Base-by-base conservation (phyloP, 2,329 filamentous ascomycete species). In the Fusarium sp. region DNA sequence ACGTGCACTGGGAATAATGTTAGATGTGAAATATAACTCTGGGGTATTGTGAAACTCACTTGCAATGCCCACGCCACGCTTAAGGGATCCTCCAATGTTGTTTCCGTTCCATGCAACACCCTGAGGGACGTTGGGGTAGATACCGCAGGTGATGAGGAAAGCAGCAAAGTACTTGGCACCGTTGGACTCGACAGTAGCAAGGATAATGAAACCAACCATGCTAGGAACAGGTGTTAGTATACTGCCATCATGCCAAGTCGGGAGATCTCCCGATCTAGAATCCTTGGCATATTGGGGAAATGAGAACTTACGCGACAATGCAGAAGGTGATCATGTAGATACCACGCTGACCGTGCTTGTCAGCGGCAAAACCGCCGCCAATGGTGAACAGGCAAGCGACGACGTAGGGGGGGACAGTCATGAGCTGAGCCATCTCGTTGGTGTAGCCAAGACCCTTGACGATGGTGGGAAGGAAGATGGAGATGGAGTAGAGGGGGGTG, bases 41-140 rank as follows among this genome's bases (percentile, higher is more conserved):
- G 13, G 12, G n/a, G 31, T 13, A 7, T 34, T 11, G 12, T 34
- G 12, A 31, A 35, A 70, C 72, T 71, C 65, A 74, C 73, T 83
- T 28, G 82, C 83, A 47, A 85, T 84, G 13, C 83, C 83, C 9
- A 83, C 82, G 39, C 79, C 81, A 49, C 83, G 77, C 77, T 86
- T 86, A 54, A 83, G 73, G 32, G 80, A 81, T 6, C 82, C 83
- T 3, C 81, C 82, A 44, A 86, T 83, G 65, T 86, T 86, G 71
- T 83, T 84, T n/a, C 80, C 80, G 53, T 85, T 85, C 84, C 84
- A 87, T 26, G 84, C 82, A 51, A 86, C 78, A 38, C 81, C 81
- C 29, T 84, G 78, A 7, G 85, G 83, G 4, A 85, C 81, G 60
- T 84, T 82, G 31, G 83, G 81, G 72, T 86, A 86, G 64, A 76